Conservation (phyloP, 2,329 filamentous ascomycete species). For the Fusarium nygamai region DNA sequence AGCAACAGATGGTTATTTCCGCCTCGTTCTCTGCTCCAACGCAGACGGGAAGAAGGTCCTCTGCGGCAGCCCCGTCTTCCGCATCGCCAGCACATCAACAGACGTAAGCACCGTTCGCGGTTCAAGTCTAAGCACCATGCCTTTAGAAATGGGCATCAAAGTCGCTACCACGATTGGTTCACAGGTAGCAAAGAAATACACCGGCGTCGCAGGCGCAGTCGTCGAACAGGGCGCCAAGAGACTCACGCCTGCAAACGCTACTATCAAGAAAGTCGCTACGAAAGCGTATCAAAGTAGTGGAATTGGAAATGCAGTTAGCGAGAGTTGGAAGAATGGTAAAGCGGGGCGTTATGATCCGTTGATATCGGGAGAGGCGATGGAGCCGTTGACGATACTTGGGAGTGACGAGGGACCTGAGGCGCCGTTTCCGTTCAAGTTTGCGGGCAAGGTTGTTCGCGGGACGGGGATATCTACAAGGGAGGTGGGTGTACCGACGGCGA, state of each 20-base stretch:
- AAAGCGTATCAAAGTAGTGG: slow-evolving; percentile 48
- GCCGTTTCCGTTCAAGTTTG: slow-evolving; percentile 64
- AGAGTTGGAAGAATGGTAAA: slow-evolving; percentile 52
- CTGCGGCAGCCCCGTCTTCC: slow-evolving; percentile 73
- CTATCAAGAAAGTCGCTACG: slow-evolving; percentile 53
- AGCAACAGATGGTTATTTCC: slow-evolving; percentile 74
- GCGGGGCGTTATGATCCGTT: slow-evolving; percentile 51
- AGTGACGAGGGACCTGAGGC: slow-evolving; percentile 60
- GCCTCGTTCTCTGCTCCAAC: slow-evolving; percentile 69
- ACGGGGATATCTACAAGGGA: slow-evolving; percentile 53
- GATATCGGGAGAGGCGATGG: slow-evolving; percentile 45
- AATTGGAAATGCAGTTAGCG: slow-evolving; percentile 40
- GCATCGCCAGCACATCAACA: slow-evolving; percentile 72
- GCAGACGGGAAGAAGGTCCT: slow-evolving; percentile 61
- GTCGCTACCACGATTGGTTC: slow-evolving; percentile 62
- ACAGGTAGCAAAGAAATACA: slow-evolving; percentile 56
- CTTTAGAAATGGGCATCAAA: slow-evolving; percentile 71
- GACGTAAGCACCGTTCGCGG: slow-evolving; percentile 71
- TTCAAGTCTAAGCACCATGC: slow-evolving; percentile 71
- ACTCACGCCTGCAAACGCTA: slow-evolving; percentile 43
- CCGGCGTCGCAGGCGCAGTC: slow-evolving; percentile 49
- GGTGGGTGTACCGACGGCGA: slow-evolving; percentile 63
- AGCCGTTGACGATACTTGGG: slow-evolving; percentile 54
- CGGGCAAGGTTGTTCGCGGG: slow-evolving; percentile 58
- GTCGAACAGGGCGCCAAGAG: slow-evolving; percentile 55